A percentile compares a stretch with the other conserved stretches of the same genome.
Conservation (phyloP, 441 rosid genomes). For the Arabidopsis hybrid region DNA sequence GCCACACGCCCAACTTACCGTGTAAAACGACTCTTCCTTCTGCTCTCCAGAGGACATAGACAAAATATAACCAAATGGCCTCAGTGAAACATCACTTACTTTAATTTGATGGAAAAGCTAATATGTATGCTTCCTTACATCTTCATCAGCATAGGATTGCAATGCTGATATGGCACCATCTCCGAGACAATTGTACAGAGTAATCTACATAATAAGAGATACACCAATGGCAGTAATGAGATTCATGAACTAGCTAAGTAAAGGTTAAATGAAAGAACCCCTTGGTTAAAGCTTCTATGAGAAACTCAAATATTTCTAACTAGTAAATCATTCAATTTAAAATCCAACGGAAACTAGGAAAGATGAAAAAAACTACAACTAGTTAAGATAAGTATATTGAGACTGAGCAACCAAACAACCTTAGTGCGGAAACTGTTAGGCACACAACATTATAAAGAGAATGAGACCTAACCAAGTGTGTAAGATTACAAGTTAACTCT, state of each 20-base stretch:
- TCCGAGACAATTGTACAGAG: constrained; percentile 90
- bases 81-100: constrained; percentile 39
- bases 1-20: constrained; percentile 90
- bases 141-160: constrained; percentile 92
- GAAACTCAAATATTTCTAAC: too few species aligned
- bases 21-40: constrained; percentile 97
- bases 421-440: not conserved
- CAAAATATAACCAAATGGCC: constrained; percentile 46
- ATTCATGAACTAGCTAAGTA: constrained; percentile 13
- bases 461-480: constrained; percentile 6
- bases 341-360: not conserved
- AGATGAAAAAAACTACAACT: not conserved
- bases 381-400: too few species aligned
- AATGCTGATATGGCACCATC: constrained; percentile 82
- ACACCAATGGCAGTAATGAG: constrained; percentile 24
- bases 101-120: constrained; percentile 11
- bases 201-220: constrained; percentile 59
- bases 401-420: too few species aligned
- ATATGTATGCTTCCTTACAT: constrained; percentile 60
- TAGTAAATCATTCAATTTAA: too few species aligned
- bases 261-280: too few species aligned
- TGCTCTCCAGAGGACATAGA: constrained; percentile 69
- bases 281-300: too few species aligned
- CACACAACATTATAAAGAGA: not conserved
- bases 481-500: not conserved